Percentiles rank a stretch among this genome's conserved stretches.
These are phyloP conservation scores for Aspergillus sclerotialis DNA, from an alignment of 2,329 filamentous ascomycete genomes.

Conservation along the genomic window DNA sequence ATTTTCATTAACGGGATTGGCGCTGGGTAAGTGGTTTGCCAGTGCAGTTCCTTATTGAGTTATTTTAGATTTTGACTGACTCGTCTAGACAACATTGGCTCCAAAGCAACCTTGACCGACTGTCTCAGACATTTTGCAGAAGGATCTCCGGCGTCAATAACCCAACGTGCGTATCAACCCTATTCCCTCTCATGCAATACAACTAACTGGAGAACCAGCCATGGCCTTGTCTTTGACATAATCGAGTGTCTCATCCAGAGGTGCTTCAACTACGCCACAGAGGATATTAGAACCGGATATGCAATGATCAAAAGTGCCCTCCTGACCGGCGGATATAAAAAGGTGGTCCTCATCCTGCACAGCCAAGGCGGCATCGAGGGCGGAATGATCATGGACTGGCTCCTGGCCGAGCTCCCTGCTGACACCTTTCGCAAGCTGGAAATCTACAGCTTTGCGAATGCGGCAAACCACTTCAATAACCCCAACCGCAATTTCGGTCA, in stretches of 20 bases:
- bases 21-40: conserved; percentile 35
- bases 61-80: not conserved
- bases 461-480: conserved; percentile 77
- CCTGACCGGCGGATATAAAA: conserved; percentile 55
- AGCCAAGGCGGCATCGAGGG: conserved; percentile 72
- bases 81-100: conserved; percentile 53
- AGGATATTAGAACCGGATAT: conserved; percentile 54
- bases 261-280: conserved; percentile 64
- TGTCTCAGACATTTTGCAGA: conserved; percentile 65
- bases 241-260: conserved; percentile 72
- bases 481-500: conserved; percentile 33
- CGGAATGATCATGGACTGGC: conserved; percentile 67
- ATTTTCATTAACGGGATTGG: conserved; percentile 71
- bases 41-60: conserved; percentile 10
- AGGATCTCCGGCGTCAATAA: conserved; percentile 70
- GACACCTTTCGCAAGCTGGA: conserved; percentile 62
- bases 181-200: too few relatives aligned
- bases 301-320: conserved; percentile 58
- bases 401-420: conserved; percentile 63
- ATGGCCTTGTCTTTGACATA: conserved; percentile 67
- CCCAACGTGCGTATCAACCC: conserved; percentile 45
- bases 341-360: conserved; percentile 68
- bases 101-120: conserved; percentile 61
- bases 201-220: conserved; percentile 16
- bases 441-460: conserved; percentile 69